phyloP scores from a whole-genome alignment of 148 eudicot genomes.

The Nyssa sinensis region DNA sequence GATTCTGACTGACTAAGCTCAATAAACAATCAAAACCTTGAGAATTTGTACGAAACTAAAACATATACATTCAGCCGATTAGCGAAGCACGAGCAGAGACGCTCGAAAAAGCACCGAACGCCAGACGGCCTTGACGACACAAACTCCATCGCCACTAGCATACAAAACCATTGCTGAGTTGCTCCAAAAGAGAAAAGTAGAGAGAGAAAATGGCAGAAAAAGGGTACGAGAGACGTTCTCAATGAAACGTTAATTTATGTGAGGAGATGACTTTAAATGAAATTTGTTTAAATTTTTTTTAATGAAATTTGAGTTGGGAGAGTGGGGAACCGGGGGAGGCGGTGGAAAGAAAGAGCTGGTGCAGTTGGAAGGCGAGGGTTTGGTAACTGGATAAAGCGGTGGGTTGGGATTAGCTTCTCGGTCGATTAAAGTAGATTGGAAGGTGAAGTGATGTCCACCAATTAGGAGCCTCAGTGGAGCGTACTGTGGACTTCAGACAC shows the following conservation, averaged over 20 bases:
- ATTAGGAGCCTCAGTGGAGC: background rate
- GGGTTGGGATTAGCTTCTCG: conserved; percentile 18
- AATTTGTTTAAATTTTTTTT: no score
- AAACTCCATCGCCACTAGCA: conserved; percentile 14
- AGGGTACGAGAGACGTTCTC: background rate
- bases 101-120: conserved; percentile 14
- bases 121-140: conserved; percentile 14
- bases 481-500: background rate
- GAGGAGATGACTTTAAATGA: conserved; percentile 1
- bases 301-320: background rate
- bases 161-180: no score
- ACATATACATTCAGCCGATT: conserved; percentile 25
- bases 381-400: conserved; percentile 42
- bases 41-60: background rate
- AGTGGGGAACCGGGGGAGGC: conserved; percentile 39
- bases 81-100: background rate
- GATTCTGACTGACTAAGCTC: background rate
- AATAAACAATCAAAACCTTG: background rate
- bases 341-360: conserved; percentile 15
- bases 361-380: conserved; percentile 25
- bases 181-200: no score
- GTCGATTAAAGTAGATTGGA: conserved; percentile 27
- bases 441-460: background rate
- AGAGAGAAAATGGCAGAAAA: background rate
- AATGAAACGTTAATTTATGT: conserved; percentile 9